phyloP scores from a whole-genome alignment of 2,329 filamentous ascomycete species.

The Emmonsia crescens region DNA sequence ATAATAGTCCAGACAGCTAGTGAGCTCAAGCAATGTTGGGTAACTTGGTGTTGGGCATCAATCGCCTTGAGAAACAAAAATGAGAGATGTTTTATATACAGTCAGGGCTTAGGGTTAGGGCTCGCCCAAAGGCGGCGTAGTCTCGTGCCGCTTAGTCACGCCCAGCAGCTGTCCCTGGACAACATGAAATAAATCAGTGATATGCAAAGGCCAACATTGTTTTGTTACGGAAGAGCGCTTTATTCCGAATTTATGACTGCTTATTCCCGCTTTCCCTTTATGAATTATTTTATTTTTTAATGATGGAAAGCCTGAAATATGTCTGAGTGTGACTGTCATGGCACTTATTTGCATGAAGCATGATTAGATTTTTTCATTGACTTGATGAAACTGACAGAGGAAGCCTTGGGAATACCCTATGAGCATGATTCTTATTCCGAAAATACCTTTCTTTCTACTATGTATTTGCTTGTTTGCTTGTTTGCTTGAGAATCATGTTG shows the following conservation, averaged over 20 bases:
- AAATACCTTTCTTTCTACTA: background rate
- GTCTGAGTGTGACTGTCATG: too few species aligned
- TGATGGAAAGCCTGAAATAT: background rate
- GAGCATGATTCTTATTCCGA: background rate
- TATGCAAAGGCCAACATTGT: too few species aligned
- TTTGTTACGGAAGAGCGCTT: background rate
- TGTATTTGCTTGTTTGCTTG: background rate
- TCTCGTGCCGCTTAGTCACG: too few species aligned
- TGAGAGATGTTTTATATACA: background rate
- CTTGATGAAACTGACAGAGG: too few species aligned
- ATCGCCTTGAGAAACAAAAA: background rate
- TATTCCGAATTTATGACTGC: background rate
- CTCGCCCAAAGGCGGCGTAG: background rate
- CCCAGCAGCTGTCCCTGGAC: too few species aligned
- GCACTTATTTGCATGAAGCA: background rate
- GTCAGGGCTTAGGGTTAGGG: background rate
- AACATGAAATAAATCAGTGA: too few species aligned
- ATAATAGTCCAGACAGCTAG: background rate
- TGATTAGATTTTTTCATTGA: too few species aligned
- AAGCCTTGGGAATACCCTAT: too few species aligned
- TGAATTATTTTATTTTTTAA: background rate
- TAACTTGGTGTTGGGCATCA: background rate
- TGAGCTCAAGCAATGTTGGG: background rate
- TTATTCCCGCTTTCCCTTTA: background rate
- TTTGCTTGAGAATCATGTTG: background rate